A percentile compares a stretch with the other conserved stretches of the same genome.
Evolutionary conservation across 2,329 filamentous ascomycete species (phyloP).

Genomic region (Aspergillus sp.): DNA sequence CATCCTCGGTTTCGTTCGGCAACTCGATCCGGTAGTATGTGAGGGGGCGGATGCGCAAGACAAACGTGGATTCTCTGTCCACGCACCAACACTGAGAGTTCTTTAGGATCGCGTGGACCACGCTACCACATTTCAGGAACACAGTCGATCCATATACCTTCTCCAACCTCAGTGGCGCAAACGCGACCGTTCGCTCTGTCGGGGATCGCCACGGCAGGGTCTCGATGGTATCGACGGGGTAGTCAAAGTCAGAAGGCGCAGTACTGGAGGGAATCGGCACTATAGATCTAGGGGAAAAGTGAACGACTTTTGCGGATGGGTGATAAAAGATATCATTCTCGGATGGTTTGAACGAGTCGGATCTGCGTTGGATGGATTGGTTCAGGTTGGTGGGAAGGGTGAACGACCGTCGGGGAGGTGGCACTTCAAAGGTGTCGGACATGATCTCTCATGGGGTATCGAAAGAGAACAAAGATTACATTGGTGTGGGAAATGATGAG

Average conservation of each 20-base stretch:
- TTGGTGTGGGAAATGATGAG: slow-evolving; percentile 14
- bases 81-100: slow-evolving; percentile 95
- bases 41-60: slow-evolving; percentile 79
- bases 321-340: slow-evolving; percentile 65
- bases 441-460: slow-evolving; percentile 28
- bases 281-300: slow-evolving; percentile 53
- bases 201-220: slow-evolving; percentile 71
- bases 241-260: slow-evolving; percentile 44
- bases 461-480: slow-evolving; percentile 13
- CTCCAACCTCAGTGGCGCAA: slow-evolving; percentile 81
- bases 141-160: slow-evolving; percentile 81
- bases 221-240: slow-evolving; percentile 55
- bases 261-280: slow-evolving; percentile 45
- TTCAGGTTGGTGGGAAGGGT: slow-evolving; percentile 39
- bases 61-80: slow-evolving; percentile 78
- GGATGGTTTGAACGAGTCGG: slow-evolving; percentile 27
- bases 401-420: slow-evolving; percentile 33
- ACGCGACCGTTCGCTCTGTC: slow-evolving; percentile 78
- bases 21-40: slow-evolving; percentile 91
- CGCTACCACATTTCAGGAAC: slow-evolving; percentile 80
- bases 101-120: slow-evolving; percentile 81
- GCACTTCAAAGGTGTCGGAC: slow-evolving; percentile 31
- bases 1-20: slow-evolving; percentile 63
- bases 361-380: slow-evolving; percentile 26
- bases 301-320: slow-evolving; percentile 69